Evolutionary conservation across 768 basidiomycete genomes (phyloP), one percentile per base, ranked within the genome.

Genomic region (Hirschioporus abietinus): DNA sequence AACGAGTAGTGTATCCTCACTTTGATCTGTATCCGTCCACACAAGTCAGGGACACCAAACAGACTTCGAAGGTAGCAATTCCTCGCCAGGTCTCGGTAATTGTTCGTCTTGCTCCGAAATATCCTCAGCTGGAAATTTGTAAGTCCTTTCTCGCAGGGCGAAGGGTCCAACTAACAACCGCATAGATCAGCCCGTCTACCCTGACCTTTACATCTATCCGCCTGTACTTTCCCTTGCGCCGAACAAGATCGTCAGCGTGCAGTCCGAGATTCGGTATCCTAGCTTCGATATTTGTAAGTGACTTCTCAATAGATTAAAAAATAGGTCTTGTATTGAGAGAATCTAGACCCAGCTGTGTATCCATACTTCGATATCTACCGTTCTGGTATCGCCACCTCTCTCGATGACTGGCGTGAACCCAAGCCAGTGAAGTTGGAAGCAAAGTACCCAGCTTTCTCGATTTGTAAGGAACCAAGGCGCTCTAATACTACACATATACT

Each of bases 1-100:
- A 64, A 17, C 74, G 76, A 5, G 70, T 72, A 0, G 69, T 75
- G 1, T 84, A 83, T 72, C 82, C 78, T 36, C 64, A 76, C 68
- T 75, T 79, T 63, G 68, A 77, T 23, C 42, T 71, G 65, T 66
- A 70, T 62, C 68, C 65, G 25, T 27, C 65, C 52, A 60, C 67
- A 35, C 69, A 71, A 65, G 7, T 26, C 10, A 26, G 24, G 23
- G 15, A 12, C 3, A 12, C 23, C 6, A 18, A 15, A 52, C 15
- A 12, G 20, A 12, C 42, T 52, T 52, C 20, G 42, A 20, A 15
- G 42, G 12, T 20, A 52, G 42, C 4, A 15, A 52, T 3, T 15
- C 42, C 42, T 5, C 42, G 42, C 12, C 42, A 52, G 63, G 27
- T 25, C 24, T 17, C 27, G 60, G 66, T 24, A 27, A 18, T 60